Percentiles rank a stretch among this genome's conserved stretches.
Evolutionary conservation across 2,329 filamentous ascomycete genomes (phyloP).

Genomic region (Juglanconis sp.): DNA sequence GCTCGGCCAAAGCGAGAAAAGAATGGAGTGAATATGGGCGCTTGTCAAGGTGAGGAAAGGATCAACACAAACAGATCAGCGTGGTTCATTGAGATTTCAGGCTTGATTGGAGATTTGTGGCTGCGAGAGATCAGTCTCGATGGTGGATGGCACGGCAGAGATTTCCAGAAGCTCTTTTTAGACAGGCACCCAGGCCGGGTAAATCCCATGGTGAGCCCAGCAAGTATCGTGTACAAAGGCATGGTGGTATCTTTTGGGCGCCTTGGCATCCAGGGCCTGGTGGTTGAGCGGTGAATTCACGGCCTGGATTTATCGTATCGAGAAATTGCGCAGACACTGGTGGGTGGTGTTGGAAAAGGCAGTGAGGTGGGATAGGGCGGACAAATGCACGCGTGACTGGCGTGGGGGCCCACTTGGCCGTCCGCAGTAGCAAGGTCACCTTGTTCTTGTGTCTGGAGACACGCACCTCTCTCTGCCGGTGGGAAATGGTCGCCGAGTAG

Average conservation of each 20-base stretch:
- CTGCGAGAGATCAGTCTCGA: background rate
- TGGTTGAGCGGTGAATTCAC: slow-evolving; percentile 1
- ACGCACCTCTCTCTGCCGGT: no score
- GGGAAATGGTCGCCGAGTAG: no score
- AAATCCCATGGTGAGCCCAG: background rate
- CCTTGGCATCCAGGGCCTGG: background rate
- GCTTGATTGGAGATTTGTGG: slow-evolving; percentile 8
- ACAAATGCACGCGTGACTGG: background rate
- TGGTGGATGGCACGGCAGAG: slow-evolving; percentile 5
- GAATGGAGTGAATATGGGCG: background rate
- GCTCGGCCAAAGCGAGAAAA: slow-evolving; percentile 11
- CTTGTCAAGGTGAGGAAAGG: background rate
- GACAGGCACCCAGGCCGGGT: background rate
- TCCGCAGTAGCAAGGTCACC: no score
- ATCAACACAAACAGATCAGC: background rate
- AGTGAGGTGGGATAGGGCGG: background rate
- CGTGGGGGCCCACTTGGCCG: no score
- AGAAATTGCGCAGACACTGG: slow-evolving; percentile 9
- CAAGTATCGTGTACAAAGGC: background rate
- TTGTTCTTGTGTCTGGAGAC: no score
- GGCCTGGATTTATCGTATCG: slow-evolving; percentile 7
- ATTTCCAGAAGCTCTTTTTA: slow-evolving; percentile 10
- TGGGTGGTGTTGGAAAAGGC: background rate
- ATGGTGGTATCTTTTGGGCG: background rate
- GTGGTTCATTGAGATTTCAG: background rate